phyloP scores from a whole-genome alignment of 1,284 basidiomycete genomes.

The Xerocomus amazonicus region DNA sequence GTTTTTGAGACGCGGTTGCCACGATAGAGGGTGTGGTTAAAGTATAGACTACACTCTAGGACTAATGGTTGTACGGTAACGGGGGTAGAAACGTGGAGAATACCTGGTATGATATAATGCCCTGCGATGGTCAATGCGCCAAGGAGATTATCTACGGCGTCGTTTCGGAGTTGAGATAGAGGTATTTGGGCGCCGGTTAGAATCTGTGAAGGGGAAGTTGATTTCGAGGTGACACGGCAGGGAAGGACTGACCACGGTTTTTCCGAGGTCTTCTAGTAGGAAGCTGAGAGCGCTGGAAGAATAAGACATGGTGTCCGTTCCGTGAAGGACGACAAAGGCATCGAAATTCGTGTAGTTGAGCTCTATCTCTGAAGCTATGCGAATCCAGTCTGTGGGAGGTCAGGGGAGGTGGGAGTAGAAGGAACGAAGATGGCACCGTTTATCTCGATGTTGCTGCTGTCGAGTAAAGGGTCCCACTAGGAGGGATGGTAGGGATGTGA shows the following conservation, averaged over 20 bases:
- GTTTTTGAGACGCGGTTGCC: conserved; percentile 86
- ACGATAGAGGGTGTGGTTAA: conserved; percentile 83
- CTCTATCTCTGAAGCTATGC: conserved; percentile 87
- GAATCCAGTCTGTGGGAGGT: conserved; percentile 70
- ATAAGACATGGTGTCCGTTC: conserved; percentile 93
- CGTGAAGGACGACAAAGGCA: conserved; percentile 88
- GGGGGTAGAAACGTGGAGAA: conserved; percentile 1
- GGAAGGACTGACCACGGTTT: conserved; percentile 62
- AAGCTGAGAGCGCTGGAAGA: conserved; percentile 86
- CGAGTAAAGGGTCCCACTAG: conserved; percentile 83
- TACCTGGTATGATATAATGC: conserved; percentile 86
- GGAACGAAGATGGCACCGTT: conserved; percentile 44
- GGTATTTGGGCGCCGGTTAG: conserved; percentile 93
- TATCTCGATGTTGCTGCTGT: conserved; percentile 85
- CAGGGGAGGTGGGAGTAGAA: background rate
- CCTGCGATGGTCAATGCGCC: conserved; percentile 87
- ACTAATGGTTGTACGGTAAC: conserved; percentile 6
- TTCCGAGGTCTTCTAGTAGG: conserved; percentile 86
- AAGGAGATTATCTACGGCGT: conserved; percentile 86
- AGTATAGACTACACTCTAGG: conserved; percentile 79
- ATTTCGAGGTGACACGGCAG: background rate
- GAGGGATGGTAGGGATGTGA: conserved; percentile 6
- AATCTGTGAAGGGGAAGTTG: conserved; percentile 45
- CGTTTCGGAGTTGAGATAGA: conserved; percentile 82
- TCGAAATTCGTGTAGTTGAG: conserved; percentile 84